A percentile compares a stretch with the other conserved stretches of the same genome.
These are phyloP conservation scores for Lachnellula suecica DNA, from an alignment of 2,329 filamentous ascomycete genomes.

Conservation along the genomic window DNA sequence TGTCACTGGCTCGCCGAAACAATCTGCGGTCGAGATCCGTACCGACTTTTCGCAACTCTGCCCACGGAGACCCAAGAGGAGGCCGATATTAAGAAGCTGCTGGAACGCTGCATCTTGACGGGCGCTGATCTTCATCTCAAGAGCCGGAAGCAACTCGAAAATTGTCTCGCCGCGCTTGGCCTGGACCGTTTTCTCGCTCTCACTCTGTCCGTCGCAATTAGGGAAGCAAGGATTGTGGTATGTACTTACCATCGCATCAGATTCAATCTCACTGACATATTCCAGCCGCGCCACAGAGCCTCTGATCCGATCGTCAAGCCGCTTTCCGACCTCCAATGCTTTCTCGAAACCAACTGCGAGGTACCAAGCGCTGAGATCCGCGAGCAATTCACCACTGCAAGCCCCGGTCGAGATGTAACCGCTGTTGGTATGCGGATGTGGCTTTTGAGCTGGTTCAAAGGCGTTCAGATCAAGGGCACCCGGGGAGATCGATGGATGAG, in stretches of 20 bases:
- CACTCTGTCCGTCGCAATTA: neutral
- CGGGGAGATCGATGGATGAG: neutral
- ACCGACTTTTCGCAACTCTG: neutral
- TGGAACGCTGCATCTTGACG: neutral
- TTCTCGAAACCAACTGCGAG: neutral
- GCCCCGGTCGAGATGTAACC: neutral
- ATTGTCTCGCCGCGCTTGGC: neutral
- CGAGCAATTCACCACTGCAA: neutral
- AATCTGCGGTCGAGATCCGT: no score
- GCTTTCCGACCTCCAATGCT: neutral
- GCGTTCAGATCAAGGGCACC: neutral
- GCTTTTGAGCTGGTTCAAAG: neutral
- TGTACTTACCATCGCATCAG: no score
- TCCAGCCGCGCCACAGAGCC: no score
- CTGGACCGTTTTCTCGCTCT: neutral
- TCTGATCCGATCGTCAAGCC: neutral
- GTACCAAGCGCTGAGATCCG: neutral
- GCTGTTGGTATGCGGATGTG: neutral
- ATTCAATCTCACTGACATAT: no score
- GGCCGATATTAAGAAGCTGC: neutral
- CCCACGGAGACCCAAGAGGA: neutral
- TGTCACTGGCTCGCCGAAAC: no score
- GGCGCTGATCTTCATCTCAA: neutral
- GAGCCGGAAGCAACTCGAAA: neutral
- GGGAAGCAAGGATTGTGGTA: neutral